A percentile compares a stretch with the other conserved stretches of the same genome.
phyloP scores from a whole-genome alignment of 2,329 filamentous ascomycete species.

The Trichoderma lentiforme region DNA sequence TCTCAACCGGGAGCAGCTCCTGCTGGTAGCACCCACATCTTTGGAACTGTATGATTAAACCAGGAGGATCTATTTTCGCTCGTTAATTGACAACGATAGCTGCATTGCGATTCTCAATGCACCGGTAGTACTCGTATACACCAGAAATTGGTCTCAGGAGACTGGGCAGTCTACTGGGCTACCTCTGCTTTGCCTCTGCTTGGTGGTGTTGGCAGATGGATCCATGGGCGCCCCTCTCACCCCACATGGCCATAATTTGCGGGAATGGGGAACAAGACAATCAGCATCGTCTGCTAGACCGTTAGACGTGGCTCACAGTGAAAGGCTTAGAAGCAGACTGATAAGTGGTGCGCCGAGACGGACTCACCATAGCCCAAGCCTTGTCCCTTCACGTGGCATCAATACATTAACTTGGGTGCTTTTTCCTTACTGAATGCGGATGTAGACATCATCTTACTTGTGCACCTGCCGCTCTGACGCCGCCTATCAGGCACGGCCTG shows the following conservation, averaged over 20 bases:
- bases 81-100: not conserved
- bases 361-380: not conserved
- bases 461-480: not conserved
- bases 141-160: not conserved
- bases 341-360: not conserved
- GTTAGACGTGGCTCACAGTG: slow-evolving; percentile 5
- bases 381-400: slow-evolving; percentile 1
- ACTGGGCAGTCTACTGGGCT: not conserved
- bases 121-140: not conserved
- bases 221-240: not conserved
- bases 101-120: not conserved
- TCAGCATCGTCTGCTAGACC: not conserved
- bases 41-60: not conserved
- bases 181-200: not conserved
- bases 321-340: not conserved
- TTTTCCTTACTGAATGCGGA: not conserved
- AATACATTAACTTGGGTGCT: not conserved
- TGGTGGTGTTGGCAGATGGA: not conserved
- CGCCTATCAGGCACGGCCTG: not conserved
- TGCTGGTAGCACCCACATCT: not conserved
- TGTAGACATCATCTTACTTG: not conserved
- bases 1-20: not conserved
- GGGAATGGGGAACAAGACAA: not conserved
- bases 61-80: not conserved
- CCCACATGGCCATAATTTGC: not conserved